Evolutionary conservation across 2,329 filamentous ascomycete species (phyloP).

Genomic region (Stemphylium beticola): DNA sequence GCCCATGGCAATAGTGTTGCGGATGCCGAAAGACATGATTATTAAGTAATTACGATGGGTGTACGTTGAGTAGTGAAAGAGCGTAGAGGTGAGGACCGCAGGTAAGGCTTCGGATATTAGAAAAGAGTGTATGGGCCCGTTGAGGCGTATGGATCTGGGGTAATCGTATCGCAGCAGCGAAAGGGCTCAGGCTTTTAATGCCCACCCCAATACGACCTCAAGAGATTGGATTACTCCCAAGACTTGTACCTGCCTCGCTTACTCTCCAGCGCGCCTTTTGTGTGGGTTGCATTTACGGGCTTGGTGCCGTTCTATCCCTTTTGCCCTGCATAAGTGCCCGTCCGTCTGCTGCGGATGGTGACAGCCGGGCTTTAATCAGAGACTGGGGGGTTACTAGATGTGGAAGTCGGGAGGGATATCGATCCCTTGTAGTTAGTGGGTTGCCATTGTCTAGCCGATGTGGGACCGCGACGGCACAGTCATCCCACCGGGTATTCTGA

Average conservation of each 20-base stretch:
- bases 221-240: neutral
- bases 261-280: neutral
- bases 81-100: neutral
- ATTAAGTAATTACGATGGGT: constrained; percentile 16
- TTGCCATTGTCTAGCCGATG: neutral
- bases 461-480: no score
- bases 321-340: neutral
- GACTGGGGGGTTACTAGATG: neutral
- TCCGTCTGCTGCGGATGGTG: neutral
- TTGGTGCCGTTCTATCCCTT: neutral
- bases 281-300: neutral
- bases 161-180: neutral
- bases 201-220: neutral
- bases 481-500: no score
- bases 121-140: constrained; percentile 6
- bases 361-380: neutral
- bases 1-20: constrained; percentile 25
- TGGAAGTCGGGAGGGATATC: neutral
- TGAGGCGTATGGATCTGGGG: constrained; percentile 2
- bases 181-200: neutral
- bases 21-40: constrained; percentile 33
- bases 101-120: neutral
- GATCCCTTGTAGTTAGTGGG: neutral
- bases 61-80: neutral
- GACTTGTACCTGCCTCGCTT: neutral